A percentile compares a stretch with the other conserved stretches of the same genome.
Conservation (phyloP, 2,329 filamentous ascomycete species). For the Fusarium subtropicale region DNA sequence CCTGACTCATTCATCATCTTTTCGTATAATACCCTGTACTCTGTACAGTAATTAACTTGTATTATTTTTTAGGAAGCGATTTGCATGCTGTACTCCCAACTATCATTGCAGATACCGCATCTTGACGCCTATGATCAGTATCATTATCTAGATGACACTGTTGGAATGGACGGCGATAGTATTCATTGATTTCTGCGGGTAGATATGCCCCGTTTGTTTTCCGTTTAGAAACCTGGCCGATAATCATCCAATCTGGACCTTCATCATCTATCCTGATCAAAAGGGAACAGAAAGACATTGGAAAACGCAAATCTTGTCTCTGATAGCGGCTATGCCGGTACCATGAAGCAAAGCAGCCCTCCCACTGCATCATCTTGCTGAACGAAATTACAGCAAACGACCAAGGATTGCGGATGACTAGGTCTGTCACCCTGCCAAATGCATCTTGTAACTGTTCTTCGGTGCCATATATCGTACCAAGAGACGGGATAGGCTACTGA, state of each 20-base stretch:
- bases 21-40: too few relatives aligned
- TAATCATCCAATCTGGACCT: fast-evolving
- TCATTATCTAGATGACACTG: fast-evolving
- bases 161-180: not conserved
- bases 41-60: too few relatives aligned
- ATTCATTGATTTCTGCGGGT: not conserved
- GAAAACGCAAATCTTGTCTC: conserved; percentile 13
- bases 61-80: too few relatives aligned
- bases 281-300: not conserved
- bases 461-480: not conserved
- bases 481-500: not conserved
- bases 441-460: not conserved
- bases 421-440: not conserved
- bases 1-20: too few relatives aligned
- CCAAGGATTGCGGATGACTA: not conserved
- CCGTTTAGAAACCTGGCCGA: not conserved
- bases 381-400: conserved; percentile 12
- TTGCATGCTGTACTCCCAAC: too few relatives aligned
- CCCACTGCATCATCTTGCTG: conserved; percentile 3
- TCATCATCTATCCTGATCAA: fast-evolving
- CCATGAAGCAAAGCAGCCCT: not conserved
- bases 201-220: not conserved
- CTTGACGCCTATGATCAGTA: too few relatives aligned
- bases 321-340: fast-evolving
- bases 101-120: too few relatives aligned